Percentiles rank a stretch among this genome's conserved stretches.
Conservation (phyloP, 2,329 filamentous ascomycete genomes). For the Simplicillium aogashimaense region DNA sequence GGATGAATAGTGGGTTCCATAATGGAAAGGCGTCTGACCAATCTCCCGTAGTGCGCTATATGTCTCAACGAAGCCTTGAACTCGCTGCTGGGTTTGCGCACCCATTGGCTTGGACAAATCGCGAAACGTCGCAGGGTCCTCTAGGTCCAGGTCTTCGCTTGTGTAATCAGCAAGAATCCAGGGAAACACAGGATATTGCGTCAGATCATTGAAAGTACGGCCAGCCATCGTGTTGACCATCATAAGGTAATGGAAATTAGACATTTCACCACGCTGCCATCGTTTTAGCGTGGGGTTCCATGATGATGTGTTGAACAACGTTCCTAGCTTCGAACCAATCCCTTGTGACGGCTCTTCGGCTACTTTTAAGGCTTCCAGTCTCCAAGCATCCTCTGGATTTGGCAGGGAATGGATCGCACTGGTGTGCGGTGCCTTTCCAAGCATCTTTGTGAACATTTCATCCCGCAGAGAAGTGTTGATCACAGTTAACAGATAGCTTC, state of each 20-base stretch:
- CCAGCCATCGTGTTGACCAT: constrained; percentile 96
- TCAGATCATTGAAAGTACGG: constrained; percentile 93
- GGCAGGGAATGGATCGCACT: constrained; percentile 57
- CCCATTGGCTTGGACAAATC: constrained; percentile 96
- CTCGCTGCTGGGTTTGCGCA: constrained; percentile 67
- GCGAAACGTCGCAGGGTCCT: constrained; percentile 74
- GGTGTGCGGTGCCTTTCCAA: constrained; percentile 71
- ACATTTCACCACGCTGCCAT: constrained; percentile 92
- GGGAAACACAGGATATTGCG: constrained; percentile 95
- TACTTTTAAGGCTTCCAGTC: constrained; percentile 72
- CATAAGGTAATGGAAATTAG: constrained; percentile 98
- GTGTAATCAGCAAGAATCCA: constrained; percentile 96
- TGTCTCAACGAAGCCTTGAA: constrained; percentile 70
- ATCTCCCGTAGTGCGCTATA: constrained; percentile 88
- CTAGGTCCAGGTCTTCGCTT: constrained; percentile 82
- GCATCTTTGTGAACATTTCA: constrained; percentile 68
- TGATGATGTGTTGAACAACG: constrained; percentile 75
- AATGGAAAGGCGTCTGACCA: constrained; percentile 88
- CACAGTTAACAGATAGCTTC: constrained; percentile 86
- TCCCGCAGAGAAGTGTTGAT: constrained; percentile 66
- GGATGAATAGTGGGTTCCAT: constrained; percentile 96
- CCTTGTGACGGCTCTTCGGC: constrained; percentile 48
- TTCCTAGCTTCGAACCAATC: constrained; percentile 82
- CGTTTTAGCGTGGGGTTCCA: constrained; percentile 78
- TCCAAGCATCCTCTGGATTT: constrained; percentile 83